Conservation (phyloP, 2,329 filamentous ascomycete species). For the Penicillium sp. region DNA sequence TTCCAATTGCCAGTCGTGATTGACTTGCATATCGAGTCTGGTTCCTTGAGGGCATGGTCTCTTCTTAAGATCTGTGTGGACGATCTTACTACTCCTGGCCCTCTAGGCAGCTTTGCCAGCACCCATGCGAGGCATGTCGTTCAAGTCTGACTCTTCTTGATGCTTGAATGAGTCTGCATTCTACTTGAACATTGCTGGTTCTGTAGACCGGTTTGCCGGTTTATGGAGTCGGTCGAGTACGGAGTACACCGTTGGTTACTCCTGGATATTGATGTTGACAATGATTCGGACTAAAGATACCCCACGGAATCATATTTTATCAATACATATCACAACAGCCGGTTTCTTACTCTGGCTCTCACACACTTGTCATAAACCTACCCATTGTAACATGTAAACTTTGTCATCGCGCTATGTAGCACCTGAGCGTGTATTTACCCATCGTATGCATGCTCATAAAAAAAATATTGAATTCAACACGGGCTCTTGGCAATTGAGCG, state of each 20-base stretch:
- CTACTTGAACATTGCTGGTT: not conserved
- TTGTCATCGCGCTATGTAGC: too few species aligned
- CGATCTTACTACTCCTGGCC: not conserved
- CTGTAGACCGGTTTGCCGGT: not conserved
- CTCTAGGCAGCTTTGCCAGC: not conserved
- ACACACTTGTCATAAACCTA: not conserved
- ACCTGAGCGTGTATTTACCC: too few species aligned
- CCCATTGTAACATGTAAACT: too few species aligned
- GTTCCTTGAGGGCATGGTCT: not conserved
- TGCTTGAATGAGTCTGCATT: not conserved
- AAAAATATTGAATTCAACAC: too few species aligned
- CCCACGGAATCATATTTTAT: conserved; percentile 6
- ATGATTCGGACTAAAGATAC: conserved; percentile 12
- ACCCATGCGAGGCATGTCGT: not conserved
- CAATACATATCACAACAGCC: conserved; percentile 1
- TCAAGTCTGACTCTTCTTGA: not conserved
- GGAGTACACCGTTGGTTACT: not conserved
- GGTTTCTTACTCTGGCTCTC: not conserved
- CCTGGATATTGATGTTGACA: not conserved
- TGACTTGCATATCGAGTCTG: not conserved
- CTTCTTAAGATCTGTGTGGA: not conserved
- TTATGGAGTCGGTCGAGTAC: not conserved
- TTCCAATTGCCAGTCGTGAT: not conserved
- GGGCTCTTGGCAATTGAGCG: too few species aligned
- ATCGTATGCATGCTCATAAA: too few species aligned